These are phyloP conservation scores for Chrysoporthe cubensis DNA, from an alignment of 2,329 filamentous ascomycete genomes.

Conservation along the genomic window DNA sequence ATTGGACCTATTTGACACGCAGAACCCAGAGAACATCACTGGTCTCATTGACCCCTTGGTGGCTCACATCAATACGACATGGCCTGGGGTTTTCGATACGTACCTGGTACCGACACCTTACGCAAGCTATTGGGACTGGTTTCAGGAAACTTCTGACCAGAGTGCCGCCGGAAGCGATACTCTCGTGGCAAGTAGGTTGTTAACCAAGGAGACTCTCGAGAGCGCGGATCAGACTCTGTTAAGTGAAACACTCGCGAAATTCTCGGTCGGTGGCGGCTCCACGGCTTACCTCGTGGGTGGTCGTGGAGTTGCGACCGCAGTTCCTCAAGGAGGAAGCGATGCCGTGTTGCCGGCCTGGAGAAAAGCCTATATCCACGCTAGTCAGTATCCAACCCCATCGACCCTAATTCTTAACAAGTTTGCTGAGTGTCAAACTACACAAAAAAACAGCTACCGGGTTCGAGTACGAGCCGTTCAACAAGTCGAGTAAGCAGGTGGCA, in stretches of 20 bases:
- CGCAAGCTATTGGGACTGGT: slow-evolving; percentile 44
- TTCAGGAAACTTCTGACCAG: slow-evolving; percentile 41
- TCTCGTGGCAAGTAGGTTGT: slow-evolving; percentile 49
- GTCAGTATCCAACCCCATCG: too few species aligned
- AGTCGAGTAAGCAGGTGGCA: neutral
- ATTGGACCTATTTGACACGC: neutral
- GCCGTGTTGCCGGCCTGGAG: too few species aligned
- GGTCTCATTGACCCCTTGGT: neutral
- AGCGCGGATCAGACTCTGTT: too few species aligned
- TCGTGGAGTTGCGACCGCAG: too few species aligned
- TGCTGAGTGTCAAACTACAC: neutral
- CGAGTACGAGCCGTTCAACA: neutral
- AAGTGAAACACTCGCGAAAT: too few species aligned
- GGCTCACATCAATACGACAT: neutral
- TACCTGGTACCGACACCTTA: slow-evolving; percentile 33
- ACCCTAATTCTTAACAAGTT: too few species aligned
- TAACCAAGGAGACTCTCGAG: slow-evolving; percentile 37
- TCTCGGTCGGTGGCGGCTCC: too few species aligned
- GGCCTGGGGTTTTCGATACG: neutral
- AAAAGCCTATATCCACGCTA: too few species aligned
- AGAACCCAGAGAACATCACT: neutral
- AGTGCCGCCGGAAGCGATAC: slow-evolving; percentile 40
- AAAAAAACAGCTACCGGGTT: neutral
- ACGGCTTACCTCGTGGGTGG: too few species aligned
- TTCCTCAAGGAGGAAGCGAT: too few species aligned